Conservation (phyloP, 2,329 filamentous ascomycete genomes). For the Ceratocystis eucalypticola region DNA sequence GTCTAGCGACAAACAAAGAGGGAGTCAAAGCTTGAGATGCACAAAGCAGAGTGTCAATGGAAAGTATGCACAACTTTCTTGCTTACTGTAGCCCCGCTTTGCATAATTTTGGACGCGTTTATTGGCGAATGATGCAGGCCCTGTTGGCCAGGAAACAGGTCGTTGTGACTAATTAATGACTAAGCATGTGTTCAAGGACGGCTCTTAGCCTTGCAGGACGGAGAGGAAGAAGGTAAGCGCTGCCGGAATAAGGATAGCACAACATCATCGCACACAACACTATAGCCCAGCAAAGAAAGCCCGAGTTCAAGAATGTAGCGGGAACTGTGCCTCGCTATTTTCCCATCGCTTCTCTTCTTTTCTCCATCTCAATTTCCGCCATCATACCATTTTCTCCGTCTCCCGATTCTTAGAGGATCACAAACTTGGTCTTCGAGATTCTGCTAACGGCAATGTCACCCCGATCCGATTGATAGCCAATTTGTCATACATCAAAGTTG, state of each 20-base stretch:
- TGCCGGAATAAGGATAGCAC: too few species aligned
- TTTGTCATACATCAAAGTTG: background rate
- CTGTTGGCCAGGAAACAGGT: constrained; percentile 4
- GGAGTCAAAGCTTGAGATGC: background rate
- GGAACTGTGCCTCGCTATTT: too few species aligned
- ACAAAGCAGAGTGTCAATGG: background rate
- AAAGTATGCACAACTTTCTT: background rate
- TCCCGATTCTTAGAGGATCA: too few species aligned
- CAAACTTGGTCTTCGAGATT: too few species aligned
- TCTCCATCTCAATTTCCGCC: too few species aligned
- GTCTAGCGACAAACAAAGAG: background rate
- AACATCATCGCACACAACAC: too few species aligned
- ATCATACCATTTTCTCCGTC: too few species aligned
- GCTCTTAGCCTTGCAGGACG: too few species aligned
- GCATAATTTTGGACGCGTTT: constrained; percentile 4
- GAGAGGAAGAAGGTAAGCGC: too few species aligned
- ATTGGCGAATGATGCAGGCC: background rate
- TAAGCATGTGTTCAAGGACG: background rate
- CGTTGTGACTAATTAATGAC: background rate
- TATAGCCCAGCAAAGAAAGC: too few species aligned
- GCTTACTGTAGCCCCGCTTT: background rate
- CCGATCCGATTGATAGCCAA: background rate
- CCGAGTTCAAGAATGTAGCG: too few species aligned
- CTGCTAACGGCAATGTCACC: background rate
- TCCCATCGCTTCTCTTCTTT: too few species aligned